Percentiles rank a stretch among this genome's conserved stretches.
phyloP scores from a whole-genome alignment of 2,329 filamentous ascomycete genomes.

The Fusarium sp. region DNA sequence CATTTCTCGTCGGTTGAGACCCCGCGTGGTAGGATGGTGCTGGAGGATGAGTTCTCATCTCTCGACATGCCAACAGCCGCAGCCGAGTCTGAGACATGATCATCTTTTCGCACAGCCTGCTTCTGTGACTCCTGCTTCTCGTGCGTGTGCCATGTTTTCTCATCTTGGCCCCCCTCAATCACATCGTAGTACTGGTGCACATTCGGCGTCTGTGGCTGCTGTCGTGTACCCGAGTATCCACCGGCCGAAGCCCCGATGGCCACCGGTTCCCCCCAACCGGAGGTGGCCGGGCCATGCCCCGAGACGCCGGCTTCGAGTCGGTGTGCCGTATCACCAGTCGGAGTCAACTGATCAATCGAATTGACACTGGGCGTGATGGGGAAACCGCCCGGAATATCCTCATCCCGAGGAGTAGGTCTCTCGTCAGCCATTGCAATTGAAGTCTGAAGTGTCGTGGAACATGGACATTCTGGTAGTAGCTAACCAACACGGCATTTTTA shows the following conservation, averaged over 20 bases:
- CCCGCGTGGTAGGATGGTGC: background rate
- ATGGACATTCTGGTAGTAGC: background rate
- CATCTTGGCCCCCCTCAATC: background rate
- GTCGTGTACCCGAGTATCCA: slow-evolving; percentile 1
- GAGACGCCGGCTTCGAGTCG: slow-evolving; percentile 30
- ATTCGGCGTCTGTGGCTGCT: background rate
- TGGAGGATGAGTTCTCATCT: background rate
- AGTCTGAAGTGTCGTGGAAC: background rate
- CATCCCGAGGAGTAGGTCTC: slow-evolving; percentile 38
- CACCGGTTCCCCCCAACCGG: slow-evolving; percentile 1
- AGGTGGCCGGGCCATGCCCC: slow-evolving; percentile 11
- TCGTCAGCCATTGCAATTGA: slow-evolving; percentile 32
- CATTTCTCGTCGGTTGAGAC: background rate
- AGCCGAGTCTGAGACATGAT: background rate
- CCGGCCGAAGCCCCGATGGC: background rate
- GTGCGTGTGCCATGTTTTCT: background rate
- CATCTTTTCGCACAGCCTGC: background rate
- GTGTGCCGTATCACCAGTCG: slow-evolving; percentile 3
- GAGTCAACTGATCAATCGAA: slow-evolving; percentile 22
- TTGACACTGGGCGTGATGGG: slow-evolving; percentile 40
- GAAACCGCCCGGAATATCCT: slow-evolving; percentile 44
- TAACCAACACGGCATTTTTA: background rate
- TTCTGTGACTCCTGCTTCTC: background rate
- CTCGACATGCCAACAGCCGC: background rate
- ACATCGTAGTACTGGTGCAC: background rate